Percentiles rank a stretch among this genome's conserved stretches.
These are phyloP conservation scores for Clavaria fumosa DNA, from an alignment of 768 basidiomycete species.

Conservation along the genomic window DNA sequence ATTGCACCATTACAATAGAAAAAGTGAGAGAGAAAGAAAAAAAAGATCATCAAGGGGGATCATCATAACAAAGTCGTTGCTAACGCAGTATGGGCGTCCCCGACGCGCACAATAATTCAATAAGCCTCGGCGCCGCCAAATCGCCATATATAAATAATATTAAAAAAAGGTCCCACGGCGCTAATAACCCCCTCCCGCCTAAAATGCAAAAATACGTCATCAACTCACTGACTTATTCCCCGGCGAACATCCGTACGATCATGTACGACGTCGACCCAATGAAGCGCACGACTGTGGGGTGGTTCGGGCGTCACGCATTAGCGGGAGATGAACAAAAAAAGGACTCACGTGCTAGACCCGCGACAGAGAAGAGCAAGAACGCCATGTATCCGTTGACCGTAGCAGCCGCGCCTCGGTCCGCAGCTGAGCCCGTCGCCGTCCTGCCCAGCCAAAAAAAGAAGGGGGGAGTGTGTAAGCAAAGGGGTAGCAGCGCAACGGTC, in stretches of 20 bases:
- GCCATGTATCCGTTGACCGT: constrained; percentile 79
- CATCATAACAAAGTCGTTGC: no score
- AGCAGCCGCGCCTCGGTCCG: constrained; percentile 27
- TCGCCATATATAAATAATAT: no score
- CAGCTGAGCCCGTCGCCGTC: constrained; percentile 35
- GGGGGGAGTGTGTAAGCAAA: neutral
- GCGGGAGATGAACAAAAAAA: neutral
- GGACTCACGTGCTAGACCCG: constrained; percentile 69
- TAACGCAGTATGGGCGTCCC: no score
- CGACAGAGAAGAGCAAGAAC: constrained; percentile 78
- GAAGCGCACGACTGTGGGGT: constrained; percentile 62
- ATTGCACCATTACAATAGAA: no score
- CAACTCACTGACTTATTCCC: constrained; percentile 43
- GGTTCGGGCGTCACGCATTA: neutral
- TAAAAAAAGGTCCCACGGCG: no score
- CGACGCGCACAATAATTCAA: no score
- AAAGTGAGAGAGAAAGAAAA: no score
- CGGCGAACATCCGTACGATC: constrained; percentile 74
- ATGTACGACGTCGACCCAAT: constrained; percentile 71
- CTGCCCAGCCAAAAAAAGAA: constrained; percentile 11
- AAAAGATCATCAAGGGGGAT: no score
- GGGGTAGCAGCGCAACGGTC: constrained; percentile 3
- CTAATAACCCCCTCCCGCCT: neutral
- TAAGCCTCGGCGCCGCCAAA: no score
- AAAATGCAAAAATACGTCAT: neutral